Evolutionary conservation across 1,284 basidiomycete genomes (phyloP).

Genomic region (Wolfiporia cocos): DNA sequence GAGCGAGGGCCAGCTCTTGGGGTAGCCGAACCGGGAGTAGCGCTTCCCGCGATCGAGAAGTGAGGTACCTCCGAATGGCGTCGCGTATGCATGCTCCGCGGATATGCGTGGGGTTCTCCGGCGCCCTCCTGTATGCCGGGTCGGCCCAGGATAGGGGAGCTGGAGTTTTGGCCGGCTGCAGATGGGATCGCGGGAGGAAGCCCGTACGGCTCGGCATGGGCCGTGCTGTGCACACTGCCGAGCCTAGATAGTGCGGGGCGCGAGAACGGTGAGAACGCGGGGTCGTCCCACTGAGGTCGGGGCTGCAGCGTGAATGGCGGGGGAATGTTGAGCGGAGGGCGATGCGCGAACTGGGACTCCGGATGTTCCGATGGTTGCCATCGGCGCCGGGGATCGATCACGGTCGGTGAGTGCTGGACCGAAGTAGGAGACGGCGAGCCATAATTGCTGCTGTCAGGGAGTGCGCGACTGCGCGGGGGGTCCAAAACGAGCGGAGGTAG

Average conservation of each 20-base stretch:
- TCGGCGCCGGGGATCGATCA: slow-evolving; percentile 9
- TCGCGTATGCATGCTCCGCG: slow-evolving; percentile 1
- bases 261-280: slow-evolving; percentile 25
- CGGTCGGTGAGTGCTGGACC: neutral
- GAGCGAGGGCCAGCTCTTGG: slow-evolving; percentile 12
- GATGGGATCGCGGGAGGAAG: neutral
- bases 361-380: slow-evolving; percentile 12
- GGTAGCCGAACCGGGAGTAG: slow-evolving; percentile 6
- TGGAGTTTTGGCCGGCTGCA: neutral
- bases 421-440: too few relatives aligned
- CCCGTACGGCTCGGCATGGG: too few relatives aligned
- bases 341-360: slow-evolving; percentile 35
- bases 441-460: too few relatives aligned
- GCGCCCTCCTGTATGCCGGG: slow-evolving; percentile 5
- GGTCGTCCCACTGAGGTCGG: slow-evolving; percentile 51
- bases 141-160: neutral
- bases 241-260: slow-evolving; percentile 8
- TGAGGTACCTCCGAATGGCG: slow-evolving; percentile 15
- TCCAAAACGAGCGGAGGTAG: slow-evolving; percentile 19
- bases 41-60: slow-evolving; percentile 8
- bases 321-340: slow-evolving; percentile 40
- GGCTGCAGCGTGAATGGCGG: slow-evolving; percentile 66
- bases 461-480: slow-evolving; percentile 12
- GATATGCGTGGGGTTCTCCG: slow-evolving; percentile 6
- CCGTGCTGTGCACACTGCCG: too few relatives aligned